phyloP scores from a whole-genome alignment of 371 early-diverging fungal genomes.

The Mortierella sp. region DNA sequence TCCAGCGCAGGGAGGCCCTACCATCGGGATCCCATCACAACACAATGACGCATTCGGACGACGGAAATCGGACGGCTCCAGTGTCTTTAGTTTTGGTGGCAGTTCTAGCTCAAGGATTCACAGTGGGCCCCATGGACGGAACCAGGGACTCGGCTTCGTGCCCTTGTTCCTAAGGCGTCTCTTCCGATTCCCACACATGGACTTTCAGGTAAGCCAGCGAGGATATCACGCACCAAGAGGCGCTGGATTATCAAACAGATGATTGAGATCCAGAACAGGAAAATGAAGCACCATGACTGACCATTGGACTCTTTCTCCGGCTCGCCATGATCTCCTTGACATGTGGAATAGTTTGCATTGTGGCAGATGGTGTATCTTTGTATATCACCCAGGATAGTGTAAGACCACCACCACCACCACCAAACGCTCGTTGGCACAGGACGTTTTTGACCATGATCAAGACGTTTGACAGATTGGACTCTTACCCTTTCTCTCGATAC shows the following conservation, averaged over 20 bases:
- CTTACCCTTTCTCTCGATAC: background rate
- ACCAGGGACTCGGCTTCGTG: conserved; percentile 28
- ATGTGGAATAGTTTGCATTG: conserved; percentile 72
- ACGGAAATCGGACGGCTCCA: conserved; percentile 30
- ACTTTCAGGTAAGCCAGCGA: conserved; percentile 71
- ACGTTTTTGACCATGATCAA: too few species aligned
- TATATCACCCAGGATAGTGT: conserved; percentile 89
- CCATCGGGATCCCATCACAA: conserved; percentile 38
- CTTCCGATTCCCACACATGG: conserved; percentile 85
- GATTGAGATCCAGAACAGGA: too few species aligned
- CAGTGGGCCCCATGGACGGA: conserved; percentile 14
- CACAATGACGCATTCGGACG: conserved; percentile 13
- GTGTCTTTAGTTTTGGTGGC: conserved; percentile 19
- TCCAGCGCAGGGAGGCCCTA: conserved; percentile 29
- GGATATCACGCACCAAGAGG: too few species aligned
- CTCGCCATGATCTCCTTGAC: background rate
- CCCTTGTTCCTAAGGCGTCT: conserved; percentile 69
- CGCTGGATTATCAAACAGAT: too few species aligned
- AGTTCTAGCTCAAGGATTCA: conserved; percentile 15
- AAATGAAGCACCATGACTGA: too few species aligned
- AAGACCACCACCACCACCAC: conserved; percentile 38
- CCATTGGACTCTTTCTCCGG: too few species aligned
- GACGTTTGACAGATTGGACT: too few species aligned
- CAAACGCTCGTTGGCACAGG: too few species aligned
- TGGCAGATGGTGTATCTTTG: conserved; percentile 94